Base-by-base conservation (phyloP, 331 rosid species). In the Quercus tomentella region DNA sequence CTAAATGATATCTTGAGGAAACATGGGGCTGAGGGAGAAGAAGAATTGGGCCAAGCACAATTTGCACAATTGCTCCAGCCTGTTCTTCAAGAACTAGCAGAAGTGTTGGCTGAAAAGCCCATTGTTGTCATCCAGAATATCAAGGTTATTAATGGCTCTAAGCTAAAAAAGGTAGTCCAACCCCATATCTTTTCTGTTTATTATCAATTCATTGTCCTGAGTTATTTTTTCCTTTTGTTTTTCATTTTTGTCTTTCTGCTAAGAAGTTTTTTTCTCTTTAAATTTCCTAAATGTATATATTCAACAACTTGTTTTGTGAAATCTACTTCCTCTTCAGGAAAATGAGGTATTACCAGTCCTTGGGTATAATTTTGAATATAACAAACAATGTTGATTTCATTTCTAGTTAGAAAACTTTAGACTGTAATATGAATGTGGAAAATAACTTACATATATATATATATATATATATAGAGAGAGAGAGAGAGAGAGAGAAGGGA, bases 41-140 rank as follows among this genome's bases (percentile, higher is more conserved):
- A 88, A 78, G 92, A 91, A 79, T 79, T 96, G 87, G 98, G 99
- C 60, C 99, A 93, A 86, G 98, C 97, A 74, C 99, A 96, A 73
- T 96, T 93, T 87, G 99, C 99, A 14, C 90, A 88, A 80, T 86
- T 91, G 69, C 93, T 96, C 79, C 99, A 96, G 85, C 81, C 81
- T 72, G 91, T 96, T 78, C 88, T 96, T 72, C 97, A 93, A 84
- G 98, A 93, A 69, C 82, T 96, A 30, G 94, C 92, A 18, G 92
- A 82, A 82, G 89, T 90, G 71, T 89, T 96, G 83, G 85, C 96
- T 9, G 85, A 80, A 80, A 88, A 85, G 79, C 88, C 78, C 70
- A 77, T 89, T 77, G 90, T 84, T 81, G 25, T 45, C 73, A 70
- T 86, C 77, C 97, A 84, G 81, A 91, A 87, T 70, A 80, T 88